Percentiles rank a stretch among this genome's conserved stretches.
These are phyloP conservation scores for Mortierella sp. DNA, from an alignment of 371 early-diverging fungal genomes.

Conservation along the genomic window DNA sequence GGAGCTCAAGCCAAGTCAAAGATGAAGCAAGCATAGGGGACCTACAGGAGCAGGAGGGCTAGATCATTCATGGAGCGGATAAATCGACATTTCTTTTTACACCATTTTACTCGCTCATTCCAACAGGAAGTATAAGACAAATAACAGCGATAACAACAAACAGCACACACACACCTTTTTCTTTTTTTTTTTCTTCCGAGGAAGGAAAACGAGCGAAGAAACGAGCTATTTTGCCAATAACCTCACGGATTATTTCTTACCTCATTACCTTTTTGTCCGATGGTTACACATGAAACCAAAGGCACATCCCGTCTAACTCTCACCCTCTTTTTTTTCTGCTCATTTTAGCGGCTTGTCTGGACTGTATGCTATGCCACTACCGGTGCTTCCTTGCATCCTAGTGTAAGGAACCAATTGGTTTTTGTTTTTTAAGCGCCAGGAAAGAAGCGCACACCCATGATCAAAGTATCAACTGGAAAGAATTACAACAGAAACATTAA, in stretches of 20 bases:
- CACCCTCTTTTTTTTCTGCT: not conserved
- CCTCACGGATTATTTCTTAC: conserved; percentile 2
- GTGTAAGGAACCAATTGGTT: conserved; percentile 24
- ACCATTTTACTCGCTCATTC: not conserved
- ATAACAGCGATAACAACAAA: too few species aligned
- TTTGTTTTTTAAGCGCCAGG: not conserved
- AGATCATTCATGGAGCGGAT: not conserved
- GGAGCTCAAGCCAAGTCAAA: too few species aligned
- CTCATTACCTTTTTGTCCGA: not conserved
- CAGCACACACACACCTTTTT: not conserved
- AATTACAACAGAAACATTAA: not conserved
- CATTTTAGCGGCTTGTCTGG: conserved; percentile 36
- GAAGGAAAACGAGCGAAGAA: not conserved
- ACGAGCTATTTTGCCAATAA: not conserved
- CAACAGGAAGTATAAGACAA: too few species aligned
- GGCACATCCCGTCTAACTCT: not conserved
- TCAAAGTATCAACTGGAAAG: too few species aligned
- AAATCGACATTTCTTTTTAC: not conserved
- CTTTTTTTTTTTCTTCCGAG: not conserved
- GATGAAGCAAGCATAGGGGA: too few species aligned
- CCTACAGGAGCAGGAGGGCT: not conserved
- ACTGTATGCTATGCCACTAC: conserved; percentile 37
- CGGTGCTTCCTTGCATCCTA: conserved; percentile 38
- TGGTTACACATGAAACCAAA: conserved; percentile 27
- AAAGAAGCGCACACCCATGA: too few species aligned